Evolutionary conservation across 148 eudicot genomes (phyloP).

Genomic region (Nepenthes mirabilis): DNA sequence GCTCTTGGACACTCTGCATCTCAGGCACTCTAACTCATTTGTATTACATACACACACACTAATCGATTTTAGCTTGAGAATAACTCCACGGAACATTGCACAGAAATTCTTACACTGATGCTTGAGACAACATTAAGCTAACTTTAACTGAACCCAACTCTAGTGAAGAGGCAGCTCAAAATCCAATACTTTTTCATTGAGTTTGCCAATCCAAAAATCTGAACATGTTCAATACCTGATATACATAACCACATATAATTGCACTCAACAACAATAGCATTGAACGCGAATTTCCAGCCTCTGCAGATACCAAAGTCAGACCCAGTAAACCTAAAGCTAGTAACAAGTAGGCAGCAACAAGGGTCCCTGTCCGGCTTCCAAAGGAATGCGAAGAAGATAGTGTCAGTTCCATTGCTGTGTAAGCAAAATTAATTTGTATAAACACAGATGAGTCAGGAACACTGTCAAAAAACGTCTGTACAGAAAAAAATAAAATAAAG

Average conservation of each 20-base stretch:
- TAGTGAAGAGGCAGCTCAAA: neutral
- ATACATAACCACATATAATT: slow-evolving; percentile 63
- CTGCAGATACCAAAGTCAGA: slow-evolving; percentile 45
- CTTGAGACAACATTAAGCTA: no score
- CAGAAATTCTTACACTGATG: no score
- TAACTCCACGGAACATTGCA: no score
- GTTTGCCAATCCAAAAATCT: neutral
- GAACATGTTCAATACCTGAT: slow-evolving; percentile 42
- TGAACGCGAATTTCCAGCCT: slow-evolving; percentile 52
- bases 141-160: neutral
- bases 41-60: no score
- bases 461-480: neutral
- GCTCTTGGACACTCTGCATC: no score
- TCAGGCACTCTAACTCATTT: no score
- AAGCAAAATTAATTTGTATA: neutral
- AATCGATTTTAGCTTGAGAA: no score
- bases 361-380: slow-evolving; percentile 74
- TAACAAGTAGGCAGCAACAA: slow-evolving; percentile 49
- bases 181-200: no score
- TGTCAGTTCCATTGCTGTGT: slow-evolving; percentile 6
- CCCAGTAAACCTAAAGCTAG: slow-evolving; percentile 64
- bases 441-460: neutral
- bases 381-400: slow-evolving; percentile 11
- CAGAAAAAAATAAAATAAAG: neutral
- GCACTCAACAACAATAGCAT: slow-evolving; percentile 58